phyloP scores from a whole-genome alignment of 2,329 filamentous ascomycete genomes.

The Neopestalotiopsis sp. region DNA sequence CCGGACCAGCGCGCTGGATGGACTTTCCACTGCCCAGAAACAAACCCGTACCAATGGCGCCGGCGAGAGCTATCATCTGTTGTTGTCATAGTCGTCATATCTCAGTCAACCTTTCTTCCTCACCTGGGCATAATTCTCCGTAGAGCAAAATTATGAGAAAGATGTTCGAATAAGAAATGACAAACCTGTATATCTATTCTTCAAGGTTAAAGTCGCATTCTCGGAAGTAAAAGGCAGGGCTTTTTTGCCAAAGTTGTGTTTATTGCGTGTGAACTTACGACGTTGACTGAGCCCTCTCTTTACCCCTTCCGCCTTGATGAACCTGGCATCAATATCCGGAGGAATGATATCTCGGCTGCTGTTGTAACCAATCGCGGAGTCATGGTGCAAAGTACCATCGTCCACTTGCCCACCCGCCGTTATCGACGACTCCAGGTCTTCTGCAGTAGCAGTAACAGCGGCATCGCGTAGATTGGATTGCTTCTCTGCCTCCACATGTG shows the following conservation, averaged over 20 bases:
- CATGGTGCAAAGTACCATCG: no score
- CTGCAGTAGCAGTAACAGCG: no score
- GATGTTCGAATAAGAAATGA: no score
- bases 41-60: slow-evolving; percentile 53
- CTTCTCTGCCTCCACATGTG: no score
- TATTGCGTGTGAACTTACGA: neutral
- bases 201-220: no score
- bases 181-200: no score
- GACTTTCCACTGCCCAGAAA: slow-evolving; percentile 69
- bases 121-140: neutral
- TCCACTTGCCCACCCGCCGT: no score
- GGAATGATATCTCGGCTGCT: slow-evolving; percentile 4
- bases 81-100: neutral
- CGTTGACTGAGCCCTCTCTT: slow-evolving; percentile 8
- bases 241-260: no score
- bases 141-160: neutral
- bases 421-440: no score
- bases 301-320: neutral
- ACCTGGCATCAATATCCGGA: neutral
- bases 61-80: slow-evolving; percentile 58
- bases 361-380: neutral
- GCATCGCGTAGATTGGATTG: no score
- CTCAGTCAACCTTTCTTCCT: neutral
- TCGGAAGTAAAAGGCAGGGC: no score
- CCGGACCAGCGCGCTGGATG: slow-evolving; percentile 61